phyloP scores from a whole-genome alignment of 805 yeast genomes.

The Yarrowia deformans region DNA sequence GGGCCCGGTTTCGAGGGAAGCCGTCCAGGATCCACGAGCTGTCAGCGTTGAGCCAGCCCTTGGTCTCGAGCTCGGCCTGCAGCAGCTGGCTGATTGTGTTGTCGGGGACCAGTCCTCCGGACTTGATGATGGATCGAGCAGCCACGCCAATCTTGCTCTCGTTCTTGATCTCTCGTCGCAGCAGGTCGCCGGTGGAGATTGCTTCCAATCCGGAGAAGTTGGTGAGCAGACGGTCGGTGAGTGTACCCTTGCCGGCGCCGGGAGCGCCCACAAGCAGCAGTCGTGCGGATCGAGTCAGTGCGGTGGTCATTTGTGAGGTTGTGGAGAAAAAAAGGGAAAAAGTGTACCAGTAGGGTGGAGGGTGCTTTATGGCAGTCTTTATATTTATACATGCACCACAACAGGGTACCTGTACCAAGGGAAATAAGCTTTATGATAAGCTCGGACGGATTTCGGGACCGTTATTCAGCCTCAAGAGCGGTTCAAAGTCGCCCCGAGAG shows the following conservation, averaged over 20 bases:
- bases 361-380: background rate
- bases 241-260: conserved; percentile 95
- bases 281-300: conserved; percentile 51
- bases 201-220: conserved; percentile 62
- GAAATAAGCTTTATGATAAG: conserved; percentile 23
- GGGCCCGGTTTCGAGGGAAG: conserved; percentile 81
- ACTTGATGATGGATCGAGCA: conserved; percentile 63
- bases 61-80: conserved; percentile 55
- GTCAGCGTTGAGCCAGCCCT: conserved; percentile 55
- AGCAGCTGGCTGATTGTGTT: conserved; percentile 66
- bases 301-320: conserved; percentile 2
- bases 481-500: background rate
- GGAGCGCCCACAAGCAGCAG: conserved; percentile 88
- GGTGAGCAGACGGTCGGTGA: conserved; percentile 69
- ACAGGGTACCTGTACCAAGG: conserved; percentile 21
- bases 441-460: conserved; percentile 37
- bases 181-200: conserved; percentile 83
- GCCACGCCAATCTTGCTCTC: conserved; percentile 59
- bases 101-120: conserved; percentile 81
- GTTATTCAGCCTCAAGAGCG: conserved; percentile 30
- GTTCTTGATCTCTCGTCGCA: conserved; percentile 69
- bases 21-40: conserved; percentile 86
- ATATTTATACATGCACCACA: background rate
- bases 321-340: background rate
- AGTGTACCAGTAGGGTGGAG: background rate